Conservation (phyloP, 192 early-diverging fungal species). For the Spinellus fusiger region DNA sequence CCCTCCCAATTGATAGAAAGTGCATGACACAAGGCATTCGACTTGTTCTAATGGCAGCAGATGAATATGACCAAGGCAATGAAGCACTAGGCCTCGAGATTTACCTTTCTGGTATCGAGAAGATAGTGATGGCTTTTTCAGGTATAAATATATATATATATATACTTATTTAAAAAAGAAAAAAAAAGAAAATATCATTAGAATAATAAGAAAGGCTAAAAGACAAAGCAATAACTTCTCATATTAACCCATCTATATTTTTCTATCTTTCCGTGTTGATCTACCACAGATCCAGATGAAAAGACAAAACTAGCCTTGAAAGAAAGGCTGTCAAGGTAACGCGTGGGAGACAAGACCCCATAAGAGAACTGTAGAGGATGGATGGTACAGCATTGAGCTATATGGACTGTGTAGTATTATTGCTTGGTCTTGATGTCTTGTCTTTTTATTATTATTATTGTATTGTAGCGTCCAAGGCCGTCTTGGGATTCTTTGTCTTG, state of each 20-base stretch:
- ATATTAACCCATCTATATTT: not conserved
- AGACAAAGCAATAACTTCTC: no score
- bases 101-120: conserved; percentile 27
- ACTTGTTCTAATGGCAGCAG: conserved; percentile 20
- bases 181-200: no score
- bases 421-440: not conserved
- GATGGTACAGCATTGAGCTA: no score
- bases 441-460: not conserved
- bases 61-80: conserved; percentile 25
- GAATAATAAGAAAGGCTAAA: no score
- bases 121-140: conserved; percentile 26
- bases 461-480: conserved; percentile 11
- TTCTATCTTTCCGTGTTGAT: not conserved
- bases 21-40: conserved; percentile 21
- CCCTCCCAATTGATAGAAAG: conserved; percentile 16
- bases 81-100: conserved; percentile 19
- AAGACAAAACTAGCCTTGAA: conserved; percentile 19
- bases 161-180: no score
- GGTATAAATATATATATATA: conserved; percentile 14
- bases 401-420: no score
- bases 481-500: conserved; percentile 14
- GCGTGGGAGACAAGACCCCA: not conserved
- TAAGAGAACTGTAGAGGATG: not conserved
- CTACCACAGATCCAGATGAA: conserved; percentile 8
- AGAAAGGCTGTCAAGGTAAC: conserved; percentile 16